Percentiles rank a stretch among this genome's conserved stretches.
Evolutionary conservation across 129 eudicot genomes (phyloP).

Genomic region (Arctium minus): DNA sequence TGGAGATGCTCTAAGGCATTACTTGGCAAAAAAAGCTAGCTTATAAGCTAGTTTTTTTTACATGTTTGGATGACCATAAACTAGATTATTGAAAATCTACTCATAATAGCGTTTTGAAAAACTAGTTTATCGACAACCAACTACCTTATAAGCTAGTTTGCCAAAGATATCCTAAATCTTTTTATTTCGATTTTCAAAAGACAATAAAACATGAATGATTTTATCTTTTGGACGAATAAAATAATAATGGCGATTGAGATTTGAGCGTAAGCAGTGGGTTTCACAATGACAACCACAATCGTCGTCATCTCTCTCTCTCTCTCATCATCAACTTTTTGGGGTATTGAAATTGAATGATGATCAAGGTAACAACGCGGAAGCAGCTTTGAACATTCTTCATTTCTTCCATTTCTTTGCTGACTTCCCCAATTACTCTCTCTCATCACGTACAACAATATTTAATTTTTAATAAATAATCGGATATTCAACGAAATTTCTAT

Average conservation of each 20-base stretch:
- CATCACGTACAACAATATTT: neutral
- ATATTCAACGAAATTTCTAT: constrained; percentile 18
- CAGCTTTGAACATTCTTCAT: constrained; percentile 36
- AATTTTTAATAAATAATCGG: neutral
- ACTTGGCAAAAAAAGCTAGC: no score
- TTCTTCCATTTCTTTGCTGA: constrained; percentile 9
- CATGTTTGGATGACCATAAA: no score
- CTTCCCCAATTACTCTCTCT: constrained; percentile 11
- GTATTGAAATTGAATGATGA: neutral
- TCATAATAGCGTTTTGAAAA: no score
- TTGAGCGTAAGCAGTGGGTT: constrained; percentile 30
- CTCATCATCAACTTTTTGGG: neutral
- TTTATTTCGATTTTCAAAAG: no score
- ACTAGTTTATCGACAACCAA: no score
- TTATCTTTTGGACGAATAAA: neutral
- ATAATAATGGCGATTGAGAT: neutral
- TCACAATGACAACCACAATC: constrained; percentile 3
- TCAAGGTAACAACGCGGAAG: constrained; percentile 46
- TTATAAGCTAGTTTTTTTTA: no score
- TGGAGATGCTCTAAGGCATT: no score
- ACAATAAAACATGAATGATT: no score
- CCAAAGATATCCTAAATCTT: no score
- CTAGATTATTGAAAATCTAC: no score
- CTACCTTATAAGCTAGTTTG: no score
- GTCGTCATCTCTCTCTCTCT: neutral